Evolutionary conservation across 495 filamentous ascomycete species (phyloP).

Genomic region (Xylaria cubensis): DNA sequence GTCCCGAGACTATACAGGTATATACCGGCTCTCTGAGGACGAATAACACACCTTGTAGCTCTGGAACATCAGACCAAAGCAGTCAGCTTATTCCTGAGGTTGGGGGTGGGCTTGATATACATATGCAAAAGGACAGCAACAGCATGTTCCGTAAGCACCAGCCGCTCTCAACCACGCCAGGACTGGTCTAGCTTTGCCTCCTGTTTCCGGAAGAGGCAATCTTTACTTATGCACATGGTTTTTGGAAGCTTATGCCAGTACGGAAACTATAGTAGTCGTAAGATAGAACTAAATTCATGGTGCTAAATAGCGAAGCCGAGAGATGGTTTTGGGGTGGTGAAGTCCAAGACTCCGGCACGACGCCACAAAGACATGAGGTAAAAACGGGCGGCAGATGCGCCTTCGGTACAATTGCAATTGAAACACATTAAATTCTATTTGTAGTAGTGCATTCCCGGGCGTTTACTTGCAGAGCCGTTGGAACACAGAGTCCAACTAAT

Average conservation of each 20-base stretch:
- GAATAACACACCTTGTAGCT: conserved; percentile 1
- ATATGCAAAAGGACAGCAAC: conserved; percentile 21
- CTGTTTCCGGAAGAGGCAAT: conserved; percentile 5
- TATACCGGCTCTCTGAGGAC: not conserved
- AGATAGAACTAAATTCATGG: not conserved
- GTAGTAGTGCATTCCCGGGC: not conserved
- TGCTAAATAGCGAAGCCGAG: not conserved
- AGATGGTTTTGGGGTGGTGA: not conserved
- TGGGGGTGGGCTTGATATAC: conserved; percentile 17
- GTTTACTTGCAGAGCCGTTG: conserved; percentile 18
- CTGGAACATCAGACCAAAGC: not conserved
- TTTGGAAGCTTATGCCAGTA: not conserved
- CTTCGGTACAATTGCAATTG: not conserved
- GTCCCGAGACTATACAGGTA: not conserved
- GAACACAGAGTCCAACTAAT: not conserved
- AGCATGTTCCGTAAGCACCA: conserved; percentile 23
- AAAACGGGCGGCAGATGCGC: not conserved
- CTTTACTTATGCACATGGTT: not conserved
- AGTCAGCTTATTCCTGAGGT: conserved; percentile 21
- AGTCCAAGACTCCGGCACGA: not conserved
- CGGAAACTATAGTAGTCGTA: not conserved
- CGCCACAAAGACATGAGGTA: not conserved
- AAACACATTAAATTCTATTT: not conserved
- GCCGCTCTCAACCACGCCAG: not conserved
- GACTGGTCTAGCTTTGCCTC: not conserved